A percentile compares a stretch with the other conserved stretches of the same genome.
These are phyloP conservation scores for Syzygium syzygioides DNA, from an alignment of 441 rosid species.

Conservation along the genomic window DNA sequence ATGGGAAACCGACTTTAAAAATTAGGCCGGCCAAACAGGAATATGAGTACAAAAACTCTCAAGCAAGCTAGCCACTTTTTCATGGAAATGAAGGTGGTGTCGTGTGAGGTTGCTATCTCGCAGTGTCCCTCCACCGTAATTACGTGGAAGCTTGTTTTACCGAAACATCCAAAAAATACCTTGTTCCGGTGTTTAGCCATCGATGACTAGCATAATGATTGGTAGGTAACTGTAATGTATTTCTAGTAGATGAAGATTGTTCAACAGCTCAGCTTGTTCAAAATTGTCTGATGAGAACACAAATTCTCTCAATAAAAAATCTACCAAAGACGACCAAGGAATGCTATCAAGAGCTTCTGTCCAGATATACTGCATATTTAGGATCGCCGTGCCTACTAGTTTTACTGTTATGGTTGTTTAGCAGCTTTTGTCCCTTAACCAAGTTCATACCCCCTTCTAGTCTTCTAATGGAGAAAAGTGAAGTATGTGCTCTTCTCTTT, in stretches of 20 bases:
- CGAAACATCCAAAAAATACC: background rate
- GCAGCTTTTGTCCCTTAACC: background rate
- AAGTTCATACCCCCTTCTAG: background rate
- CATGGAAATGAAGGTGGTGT: background rate
- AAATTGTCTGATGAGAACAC: background rate
- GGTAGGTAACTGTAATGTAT: background rate
- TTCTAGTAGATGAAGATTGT: background rate
- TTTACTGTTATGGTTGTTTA: background rate
- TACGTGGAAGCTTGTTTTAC: background rate
- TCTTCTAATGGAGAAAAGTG: background rate
- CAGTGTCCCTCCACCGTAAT: background rate
- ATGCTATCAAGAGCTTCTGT: background rate
- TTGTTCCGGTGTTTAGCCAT: background rate
- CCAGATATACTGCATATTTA: background rate
- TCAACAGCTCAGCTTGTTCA: background rate
- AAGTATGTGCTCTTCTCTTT: background rate
- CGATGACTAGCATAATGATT: background rate
- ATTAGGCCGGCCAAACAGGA: background rate
- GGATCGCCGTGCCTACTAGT: background rate
- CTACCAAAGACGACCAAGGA: background rate
- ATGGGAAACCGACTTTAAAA: background rate
- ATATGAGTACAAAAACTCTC: background rate
- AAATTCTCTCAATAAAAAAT: background rate
- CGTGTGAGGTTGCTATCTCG: background rate
- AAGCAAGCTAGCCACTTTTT: background rate